These are phyloP conservation scores for Monosporascus sp. DNA, from an alignment of 2,329 filamentous ascomycete genomes.

Conservation along the genomic window DNA sequence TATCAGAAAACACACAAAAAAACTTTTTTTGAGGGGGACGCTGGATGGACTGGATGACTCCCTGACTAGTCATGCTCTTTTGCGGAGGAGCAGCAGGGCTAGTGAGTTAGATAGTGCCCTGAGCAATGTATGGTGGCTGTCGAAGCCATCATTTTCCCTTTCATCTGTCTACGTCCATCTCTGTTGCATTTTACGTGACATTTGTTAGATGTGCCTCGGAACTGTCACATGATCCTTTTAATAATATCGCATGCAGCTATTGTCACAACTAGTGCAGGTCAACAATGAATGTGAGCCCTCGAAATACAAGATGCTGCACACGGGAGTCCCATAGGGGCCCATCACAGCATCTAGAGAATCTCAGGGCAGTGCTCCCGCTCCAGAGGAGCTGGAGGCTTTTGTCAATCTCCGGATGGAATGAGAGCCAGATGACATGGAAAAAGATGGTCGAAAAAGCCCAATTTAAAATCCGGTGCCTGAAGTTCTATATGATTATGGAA, in stretches of 20 bases:
- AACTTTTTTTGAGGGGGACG: constrained; percentile 16
- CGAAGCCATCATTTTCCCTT: constrained; percentile 17
- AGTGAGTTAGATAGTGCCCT: constrained; percentile 24
- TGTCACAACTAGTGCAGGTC: too few relatives aligned
- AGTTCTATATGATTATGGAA: too few relatives aligned
- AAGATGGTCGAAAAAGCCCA: constrained; percentile 19
- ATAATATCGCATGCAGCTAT: too few relatives aligned
- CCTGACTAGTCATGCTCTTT: constrained; percentile 15
- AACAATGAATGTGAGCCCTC: too few relatives aligned
- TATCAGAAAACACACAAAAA: constrained; percentile 16
- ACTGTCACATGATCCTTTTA: too few relatives aligned
- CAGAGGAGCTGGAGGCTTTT: not conserved
- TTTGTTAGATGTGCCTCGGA: too few relatives aligned
- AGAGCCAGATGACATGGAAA: constrained; percentile 34
- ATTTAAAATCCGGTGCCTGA: constrained; percentile 18
- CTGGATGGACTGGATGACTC: constrained; percentile 20
- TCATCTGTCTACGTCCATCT: constrained; percentile 4
- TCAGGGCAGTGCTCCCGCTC: not conserved
- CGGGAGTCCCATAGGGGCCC: too few relatives aligned
- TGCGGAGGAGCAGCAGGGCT: constrained; percentile 5
- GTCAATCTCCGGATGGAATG: constrained; percentile 36
- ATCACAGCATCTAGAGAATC: not conserved
- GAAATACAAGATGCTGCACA: not conserved
- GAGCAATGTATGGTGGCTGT: constrained; percentile 18
- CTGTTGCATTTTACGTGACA: not conserved